phyloP scores from a whole-genome alignment of 73 alveolate species.

The Breviolum minutum region DNA sequence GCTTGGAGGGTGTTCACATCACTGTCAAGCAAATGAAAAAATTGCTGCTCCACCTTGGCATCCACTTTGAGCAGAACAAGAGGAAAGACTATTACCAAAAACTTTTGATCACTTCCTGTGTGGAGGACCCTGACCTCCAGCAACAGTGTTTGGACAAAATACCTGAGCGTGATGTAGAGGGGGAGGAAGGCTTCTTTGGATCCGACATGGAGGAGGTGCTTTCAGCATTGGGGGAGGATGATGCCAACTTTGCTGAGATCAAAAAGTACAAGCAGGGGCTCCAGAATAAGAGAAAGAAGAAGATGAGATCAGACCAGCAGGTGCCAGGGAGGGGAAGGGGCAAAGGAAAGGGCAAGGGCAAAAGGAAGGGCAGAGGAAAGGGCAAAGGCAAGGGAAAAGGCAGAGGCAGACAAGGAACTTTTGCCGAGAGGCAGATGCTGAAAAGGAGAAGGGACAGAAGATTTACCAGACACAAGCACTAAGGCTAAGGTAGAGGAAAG shows the following conservation, averaged over 20 bases:
- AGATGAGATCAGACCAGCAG: not conserved
- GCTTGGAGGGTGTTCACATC: not conserved
- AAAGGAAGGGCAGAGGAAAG: not conserved
- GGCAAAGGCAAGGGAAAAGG: not conserved
- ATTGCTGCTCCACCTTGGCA: not conserved
- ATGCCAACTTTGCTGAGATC: not conserved
- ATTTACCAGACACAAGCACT: not conserved
- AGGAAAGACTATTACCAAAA: not conserved
- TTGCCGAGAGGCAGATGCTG: not conserved
- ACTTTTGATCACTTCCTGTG: not conserved
- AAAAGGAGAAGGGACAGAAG: not conserved
- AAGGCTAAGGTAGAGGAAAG: not conserved
- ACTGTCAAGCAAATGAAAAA: slow-evolving; percentile 13
- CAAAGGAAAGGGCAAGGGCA: not conserved
- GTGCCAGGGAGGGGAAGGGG: not conserved
- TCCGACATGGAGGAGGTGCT: not conserved
- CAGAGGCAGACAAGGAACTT: not conserved
- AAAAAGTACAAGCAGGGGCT: not conserved
- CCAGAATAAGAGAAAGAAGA: not conserved
- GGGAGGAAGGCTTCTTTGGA: not conserved
- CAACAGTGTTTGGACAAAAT: not conserved
- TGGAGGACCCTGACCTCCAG: not conserved
- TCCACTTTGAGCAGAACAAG: not conserved
- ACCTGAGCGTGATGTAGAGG: too few relatives aligned
- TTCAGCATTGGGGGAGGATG: not conserved